Percentiles rank a stretch among this genome's conserved stretches.
Conservation (phyloP, 495 filamentous ascomycete species). For the Hypomontagnella submonticulosa region DNA sequence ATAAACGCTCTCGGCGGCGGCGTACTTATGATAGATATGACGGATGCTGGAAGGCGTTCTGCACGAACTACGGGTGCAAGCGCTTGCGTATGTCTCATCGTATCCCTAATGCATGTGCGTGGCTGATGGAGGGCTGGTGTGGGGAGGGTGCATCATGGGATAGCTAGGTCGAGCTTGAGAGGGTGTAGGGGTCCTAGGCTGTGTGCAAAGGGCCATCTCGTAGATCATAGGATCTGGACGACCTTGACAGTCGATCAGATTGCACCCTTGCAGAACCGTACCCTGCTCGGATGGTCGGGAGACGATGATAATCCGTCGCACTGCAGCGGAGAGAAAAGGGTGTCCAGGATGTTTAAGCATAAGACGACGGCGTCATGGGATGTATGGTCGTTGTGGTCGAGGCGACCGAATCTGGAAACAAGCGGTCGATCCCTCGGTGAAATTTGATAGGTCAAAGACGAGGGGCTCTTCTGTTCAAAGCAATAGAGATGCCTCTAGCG, state of each 20-base stretch:
- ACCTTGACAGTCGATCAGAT: constrained; percentile 44
- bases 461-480: constrained; percentile 13
- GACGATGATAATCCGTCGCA: constrained; percentile 43
- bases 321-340: constrained; percentile 48
- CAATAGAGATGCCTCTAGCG: constrained; percentile 5
- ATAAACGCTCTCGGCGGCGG: constrained; percentile 19
- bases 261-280: constrained; percentile 35
- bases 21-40: constrained; percentile 21
- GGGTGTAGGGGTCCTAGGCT: constrained; percentile 40
- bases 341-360: constrained; percentile 46
- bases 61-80: constrained; percentile 40
- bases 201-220: constrained; percentile 37
- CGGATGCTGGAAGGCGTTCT: constrained; percentile 34
- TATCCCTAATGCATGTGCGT: constrained; percentile 42
- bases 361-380: constrained; percentile 46
- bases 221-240: constrained; percentile 46
- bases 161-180: constrained; percentile 34
- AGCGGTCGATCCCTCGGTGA: constrained; percentile 38
- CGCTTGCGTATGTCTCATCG: constrained; percentile 47
- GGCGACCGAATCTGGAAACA: constrained; percentile 31
- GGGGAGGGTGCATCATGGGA: constrained; percentile 43
- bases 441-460: constrained; percentile 34
- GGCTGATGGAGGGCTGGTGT: constrained; percentile 45
- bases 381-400: constrained; percentile 30
- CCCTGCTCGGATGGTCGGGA: constrained; percentile 46